These are phyloP conservation scores for Chaetomium cochliodes DNA, from an alignment of 495 filamentous ascomycete genomes.

Conservation along the genomic window DNA sequence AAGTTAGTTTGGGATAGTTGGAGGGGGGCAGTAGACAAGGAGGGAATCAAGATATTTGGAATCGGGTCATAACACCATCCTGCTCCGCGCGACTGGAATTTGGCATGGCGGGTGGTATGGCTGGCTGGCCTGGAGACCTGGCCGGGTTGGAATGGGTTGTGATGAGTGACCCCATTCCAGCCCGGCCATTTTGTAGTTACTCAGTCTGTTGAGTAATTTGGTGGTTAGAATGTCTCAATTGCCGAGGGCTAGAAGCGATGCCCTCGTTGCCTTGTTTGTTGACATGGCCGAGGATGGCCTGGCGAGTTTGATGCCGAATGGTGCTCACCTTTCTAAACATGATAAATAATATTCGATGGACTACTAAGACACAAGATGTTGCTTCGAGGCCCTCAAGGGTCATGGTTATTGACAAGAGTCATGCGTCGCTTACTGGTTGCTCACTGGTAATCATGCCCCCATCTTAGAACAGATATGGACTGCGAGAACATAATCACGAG, in stretches of 20 bases:
- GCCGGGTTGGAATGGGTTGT: slow-evolving; percentile 16
- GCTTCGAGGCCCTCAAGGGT: too few species aligned
- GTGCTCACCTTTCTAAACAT: too few species aligned
- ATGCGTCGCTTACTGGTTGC: too few species aligned
- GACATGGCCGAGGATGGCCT: background rate
- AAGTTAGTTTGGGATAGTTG: background rate
- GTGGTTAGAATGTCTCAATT: slow-evolving; percentile 5
- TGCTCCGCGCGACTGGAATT: slow-evolving; percentile 8
- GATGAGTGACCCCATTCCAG: slow-evolving; percentile 16
- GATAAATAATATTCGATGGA: too few species aligned
- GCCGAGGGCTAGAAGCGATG: background rate
- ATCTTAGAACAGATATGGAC: too few species aligned
- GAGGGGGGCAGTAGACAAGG: background rate
- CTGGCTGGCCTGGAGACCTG: background rate
- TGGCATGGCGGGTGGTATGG: background rate
- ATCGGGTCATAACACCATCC: background rate
- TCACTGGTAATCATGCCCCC: too few species aligned
- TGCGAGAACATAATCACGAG: background rate
- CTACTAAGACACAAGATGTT: too few species aligned
- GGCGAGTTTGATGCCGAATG: background rate
- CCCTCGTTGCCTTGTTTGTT: background rate
- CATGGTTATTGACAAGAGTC: too few species aligned
- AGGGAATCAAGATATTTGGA: slow-evolving; percentile 13
- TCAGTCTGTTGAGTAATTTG: background rate
- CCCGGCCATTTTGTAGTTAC: slow-evolving; percentile 1